Base-by-base conservation (phyloP, 2,329 filamentous ascomycete species). In the Aspergillus brunneoviolaceus region DNA sequence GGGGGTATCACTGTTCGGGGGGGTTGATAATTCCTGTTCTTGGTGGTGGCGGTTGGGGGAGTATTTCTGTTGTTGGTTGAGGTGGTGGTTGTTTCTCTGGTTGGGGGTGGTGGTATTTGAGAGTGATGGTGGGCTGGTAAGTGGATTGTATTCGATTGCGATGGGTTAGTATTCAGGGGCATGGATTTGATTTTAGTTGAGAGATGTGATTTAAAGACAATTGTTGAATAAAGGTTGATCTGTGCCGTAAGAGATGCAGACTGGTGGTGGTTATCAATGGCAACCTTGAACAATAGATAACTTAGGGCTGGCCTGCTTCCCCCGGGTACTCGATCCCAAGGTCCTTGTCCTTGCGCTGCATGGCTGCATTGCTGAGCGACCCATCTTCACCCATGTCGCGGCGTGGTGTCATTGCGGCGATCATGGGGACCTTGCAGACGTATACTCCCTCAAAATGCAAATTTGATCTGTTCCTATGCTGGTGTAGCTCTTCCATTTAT, bases 311-410 rank as follows among this genome's bases (percentile, higher is more conserved):
- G 23, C 3, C 23, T 23, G 23, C 3, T 23, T 23, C 23, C 69
- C 66, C 72, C 65, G 71, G 72, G 71, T 74, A 74, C 72, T 71
- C 67, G 55, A 62, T 66, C 67, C 64, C 72, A 74, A 72, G 72
- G 72, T 74, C 69, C 72, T 65, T 71, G 52, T 33, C 21, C 27
- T 14, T 35, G 14, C 48, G 48, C 16, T 49, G 31, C 9, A 23
- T 23, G 11, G n/a, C 42, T 27, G 14, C 19, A 59, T 50, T 33
- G 25, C 51, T 23, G 29, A 57, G 39, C 21, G 39, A 25, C 21
- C 31, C 47, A 45, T 48, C 9, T 48, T 51, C n/a, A 23, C 23
- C 4, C 4, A 48, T 57, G 59, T 63, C 60, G 63, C 29, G 42
- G 27, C 27, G 11, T 52, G 60, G 27, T 31, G 35, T 35, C 53